Conservation (phyloP, 495 filamentous ascomycete genomes). For the Aspergillus funiculosus region DNA sequence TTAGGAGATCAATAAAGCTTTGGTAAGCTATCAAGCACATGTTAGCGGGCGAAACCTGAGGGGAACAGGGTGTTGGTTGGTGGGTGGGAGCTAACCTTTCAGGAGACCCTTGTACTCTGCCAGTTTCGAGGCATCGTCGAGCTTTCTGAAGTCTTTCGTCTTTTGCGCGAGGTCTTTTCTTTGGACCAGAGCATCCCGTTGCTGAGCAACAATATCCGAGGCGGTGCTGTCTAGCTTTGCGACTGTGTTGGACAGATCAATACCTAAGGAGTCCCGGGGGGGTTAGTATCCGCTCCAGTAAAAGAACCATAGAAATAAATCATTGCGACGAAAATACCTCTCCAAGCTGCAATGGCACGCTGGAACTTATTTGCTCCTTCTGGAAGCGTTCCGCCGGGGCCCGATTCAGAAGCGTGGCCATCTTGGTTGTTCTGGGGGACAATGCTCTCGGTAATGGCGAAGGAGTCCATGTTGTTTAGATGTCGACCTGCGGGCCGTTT, state of each 20-base stretch:
- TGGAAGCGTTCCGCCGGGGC: constrained; percentile 27
- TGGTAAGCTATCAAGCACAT: constrained; percentile 67
- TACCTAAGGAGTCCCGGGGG: constrained; percentile 47
- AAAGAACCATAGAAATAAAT: neutral
- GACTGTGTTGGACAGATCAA: constrained; percentile 80
- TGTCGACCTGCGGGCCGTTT: no score
- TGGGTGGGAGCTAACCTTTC: constrained; percentile 53
- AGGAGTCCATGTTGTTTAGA: constrained; percentile 41
- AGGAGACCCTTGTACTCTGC: constrained; percentile 81
- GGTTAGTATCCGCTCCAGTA: constrained; percentile 32
- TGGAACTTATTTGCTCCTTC: constrained; percentile 87
- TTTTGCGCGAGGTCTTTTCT: constrained; percentile 96
- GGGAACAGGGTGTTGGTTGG: neutral
- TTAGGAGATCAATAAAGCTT: constrained; percentile 90
- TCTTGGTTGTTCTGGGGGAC: constrained; percentile 34
- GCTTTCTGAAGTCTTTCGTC: constrained; percentile 95
- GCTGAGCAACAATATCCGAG: constrained; percentile 85
- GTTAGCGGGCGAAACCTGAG: constrained; percentile 8
- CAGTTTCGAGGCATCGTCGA: constrained; percentile 86
- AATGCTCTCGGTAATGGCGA: constrained; percentile 40
- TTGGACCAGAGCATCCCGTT: constrained; percentile 87
- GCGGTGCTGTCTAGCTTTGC: constrained; percentile 86
- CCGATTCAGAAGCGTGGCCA: constrained; percentile 22
- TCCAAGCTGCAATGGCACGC: constrained; percentile 90
- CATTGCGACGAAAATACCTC: constrained; percentile 52